Conservation (phyloP, 2,329 filamentous ascomycete species). For the Sporothrix schenckii region DNA sequence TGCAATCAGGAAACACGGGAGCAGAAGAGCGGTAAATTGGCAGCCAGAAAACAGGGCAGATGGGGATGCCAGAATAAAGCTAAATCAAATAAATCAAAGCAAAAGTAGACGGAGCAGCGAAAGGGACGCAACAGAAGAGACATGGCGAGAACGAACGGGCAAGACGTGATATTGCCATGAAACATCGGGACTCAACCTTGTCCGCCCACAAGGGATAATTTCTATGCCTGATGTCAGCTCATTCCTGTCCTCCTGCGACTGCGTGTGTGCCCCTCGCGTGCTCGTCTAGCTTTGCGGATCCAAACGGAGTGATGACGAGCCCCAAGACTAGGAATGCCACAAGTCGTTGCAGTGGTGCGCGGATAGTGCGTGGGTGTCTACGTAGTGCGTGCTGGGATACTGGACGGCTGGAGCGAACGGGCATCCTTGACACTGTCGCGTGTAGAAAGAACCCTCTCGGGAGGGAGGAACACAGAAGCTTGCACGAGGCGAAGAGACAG, state of each 20-base stretch:
- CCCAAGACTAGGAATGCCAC: constrained; percentile 19
- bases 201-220: neutral
- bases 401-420: neutral
- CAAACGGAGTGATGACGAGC: constrained; percentile 20
- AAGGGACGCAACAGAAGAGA: neutral
- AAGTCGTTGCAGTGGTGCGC: neutral
- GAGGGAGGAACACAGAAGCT: neutral
- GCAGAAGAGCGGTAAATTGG: neutral
- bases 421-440: too few species aligned
- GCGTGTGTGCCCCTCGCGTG: neutral
- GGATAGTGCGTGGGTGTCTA: constrained; percentile 8
- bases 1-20: neutral
- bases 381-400: constrained; percentile 5
- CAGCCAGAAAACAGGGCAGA: neutral
- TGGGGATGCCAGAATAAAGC: constrained; percentile 2
- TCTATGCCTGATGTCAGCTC: too few species aligned
- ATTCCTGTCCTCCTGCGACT: neutral
- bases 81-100: too few species aligned
- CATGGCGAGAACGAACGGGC: neutral
- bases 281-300: constrained; percentile 15
- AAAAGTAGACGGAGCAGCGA: neutral
- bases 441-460: neutral
- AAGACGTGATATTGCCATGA: neutral
- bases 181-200: constrained; percentile 14
- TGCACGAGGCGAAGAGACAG: neutral